These are phyloP conservation scores for Cladosporium sp. DNA, from an alignment of 2,329 filamentous ascomycete species.

Conservation along the genomic window DNA sequence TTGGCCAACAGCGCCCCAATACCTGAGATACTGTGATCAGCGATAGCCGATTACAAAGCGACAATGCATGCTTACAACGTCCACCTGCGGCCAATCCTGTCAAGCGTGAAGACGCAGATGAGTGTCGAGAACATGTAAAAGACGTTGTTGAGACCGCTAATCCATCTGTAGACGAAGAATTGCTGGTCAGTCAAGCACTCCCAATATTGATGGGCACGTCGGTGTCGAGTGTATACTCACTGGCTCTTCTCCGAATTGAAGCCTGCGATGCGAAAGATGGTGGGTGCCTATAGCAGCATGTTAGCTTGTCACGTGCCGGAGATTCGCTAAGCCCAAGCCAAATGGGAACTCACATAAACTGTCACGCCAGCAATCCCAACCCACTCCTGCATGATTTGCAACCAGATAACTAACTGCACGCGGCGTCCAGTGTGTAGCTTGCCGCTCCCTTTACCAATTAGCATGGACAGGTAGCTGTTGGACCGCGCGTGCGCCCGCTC, in stretches of 20 bases:
- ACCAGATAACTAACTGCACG: conserved; percentile 35
- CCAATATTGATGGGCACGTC: not conserved
- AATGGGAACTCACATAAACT: conserved; percentile 25
- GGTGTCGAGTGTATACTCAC: conserved; percentile 31
- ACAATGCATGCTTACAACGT: conserved; percentile 19
- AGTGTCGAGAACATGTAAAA: conserved; percentile 31
- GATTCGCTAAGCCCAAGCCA: conserved; percentile 4
- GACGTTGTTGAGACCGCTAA: conserved; percentile 32
- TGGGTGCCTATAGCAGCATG: conserved; percentile 4
- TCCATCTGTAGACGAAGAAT: conserved; percentile 1
- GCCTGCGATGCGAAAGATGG: conserved; percentile 30
- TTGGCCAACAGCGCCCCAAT: conserved; percentile 31
- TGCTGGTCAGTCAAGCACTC: not conserved
- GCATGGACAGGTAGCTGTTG: conserved; percentile 29
- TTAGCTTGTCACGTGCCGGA: not conserved
- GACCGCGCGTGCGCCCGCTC: conserved; percentile 40
- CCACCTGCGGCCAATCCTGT: conserved; percentile 29
- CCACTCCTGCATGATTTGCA: conserved; percentile 37
- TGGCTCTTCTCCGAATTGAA: conserved; percentile 32
- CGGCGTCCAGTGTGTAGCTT: conserved; percentile 31
- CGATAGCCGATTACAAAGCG: not conserved
- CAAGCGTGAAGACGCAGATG: conserved; percentile 32
- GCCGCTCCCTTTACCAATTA: conserved; percentile 27
- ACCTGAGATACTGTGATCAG: not conserved
- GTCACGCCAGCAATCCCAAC: conserved; percentile 32